Evolutionary conservation across 2,329 filamentous ascomycete genomes (phyloP).

Genomic region (Sporothrix schenckii): DNA sequence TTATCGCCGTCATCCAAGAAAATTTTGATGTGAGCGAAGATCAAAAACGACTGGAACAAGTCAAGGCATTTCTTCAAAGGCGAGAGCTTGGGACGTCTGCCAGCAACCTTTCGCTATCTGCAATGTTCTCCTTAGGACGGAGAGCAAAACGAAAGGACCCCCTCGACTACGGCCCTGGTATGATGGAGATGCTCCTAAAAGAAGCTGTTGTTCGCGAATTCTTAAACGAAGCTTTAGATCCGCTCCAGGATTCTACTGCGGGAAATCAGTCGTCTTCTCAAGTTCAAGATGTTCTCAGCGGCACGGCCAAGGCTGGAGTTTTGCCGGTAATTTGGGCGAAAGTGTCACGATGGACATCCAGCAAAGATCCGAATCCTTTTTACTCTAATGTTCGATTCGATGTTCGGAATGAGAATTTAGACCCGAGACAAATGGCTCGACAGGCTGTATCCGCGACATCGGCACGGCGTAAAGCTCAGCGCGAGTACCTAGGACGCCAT

Average conservation of each 20-base stretch:
- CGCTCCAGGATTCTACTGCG: conserved; percentile 46
- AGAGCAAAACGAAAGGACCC: conserved; percentile 71
- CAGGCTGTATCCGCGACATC: conserved; percentile 85
- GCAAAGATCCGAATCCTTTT: conserved; percentile 88
- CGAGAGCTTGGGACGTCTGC: conserved; percentile 77
- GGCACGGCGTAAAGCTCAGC: conserved; percentile 80
- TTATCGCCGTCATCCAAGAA: conserved; percentile 99
- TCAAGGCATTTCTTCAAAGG: conserved; percentile 89
- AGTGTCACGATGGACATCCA: conserved; percentile 58
- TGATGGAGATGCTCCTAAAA: conserved; percentile 94
- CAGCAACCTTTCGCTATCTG: conserved; percentile 75
- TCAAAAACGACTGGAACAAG: conserved; percentile 94
- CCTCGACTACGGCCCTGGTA: conserved; percentile 86
- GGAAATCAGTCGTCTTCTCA: conserved; percentile 44
- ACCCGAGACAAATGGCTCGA: conserved; percentile 84
- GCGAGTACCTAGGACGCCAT: conserved; percentile 84
- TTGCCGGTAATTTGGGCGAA: conserved; percentile 65
- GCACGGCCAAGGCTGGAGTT: conserved; percentile 56
- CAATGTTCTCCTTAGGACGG: conserved; percentile 67
- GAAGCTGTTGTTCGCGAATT: conserved; percentile 95
- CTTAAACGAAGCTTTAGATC: conserved; percentile 70
- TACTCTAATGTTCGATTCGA: conserved; percentile 76
- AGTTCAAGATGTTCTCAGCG: conserved; percentile 42
- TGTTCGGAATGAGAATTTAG: conserved; percentile 73
- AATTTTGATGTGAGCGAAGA: conserved; percentile 99